These are phyloP conservation scores for Schizopora paradoxa DNA, from an alignment of 1,284 basidiomycete species.

Conservation along the genomic window DNA sequence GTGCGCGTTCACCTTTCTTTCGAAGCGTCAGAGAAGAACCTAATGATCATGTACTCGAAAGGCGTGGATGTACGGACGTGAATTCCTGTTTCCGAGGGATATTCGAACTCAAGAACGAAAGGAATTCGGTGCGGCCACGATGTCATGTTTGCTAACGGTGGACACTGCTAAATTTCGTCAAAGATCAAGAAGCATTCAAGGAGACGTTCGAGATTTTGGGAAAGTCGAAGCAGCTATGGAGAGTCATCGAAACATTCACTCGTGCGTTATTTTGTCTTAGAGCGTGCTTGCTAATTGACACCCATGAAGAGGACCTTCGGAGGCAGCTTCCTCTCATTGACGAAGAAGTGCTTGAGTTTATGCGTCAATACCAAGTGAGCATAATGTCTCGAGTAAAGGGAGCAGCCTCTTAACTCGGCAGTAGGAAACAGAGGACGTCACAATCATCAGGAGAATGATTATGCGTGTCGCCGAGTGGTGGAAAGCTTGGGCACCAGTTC, in stretches of 20 bases:
- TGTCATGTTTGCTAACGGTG: too few relatives aligned
- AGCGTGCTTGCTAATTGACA: background rate
- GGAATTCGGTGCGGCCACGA: constrained; percentile 36
- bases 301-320: constrained; percentile 52
- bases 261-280: constrained; percentile 1
- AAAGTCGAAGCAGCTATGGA: constrained; percentile 17
- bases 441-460: constrained; percentile 47
- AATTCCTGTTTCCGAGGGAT: constrained; percentile 53
- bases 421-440: constrained; percentile 43
- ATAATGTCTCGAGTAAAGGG: background rate
- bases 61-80: constrained; percentile 60
- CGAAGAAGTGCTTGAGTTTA: constrained; percentile 51
- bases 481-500: constrained; percentile 54
- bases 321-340: constrained; percentile 53
- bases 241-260: constrained; percentile 14
- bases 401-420: constrained; percentile 10
- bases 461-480: constrained; percentile 61
- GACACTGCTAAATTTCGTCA: background rate
- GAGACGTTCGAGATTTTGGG: constrained; percentile 13
- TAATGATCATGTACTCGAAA: constrained; percentile 24
- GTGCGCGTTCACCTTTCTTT: constrained; percentile 31
- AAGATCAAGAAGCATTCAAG: constrained; percentile 9
- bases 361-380: constrained; percentile 56
- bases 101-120: constrained; percentile 34
- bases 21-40: background rate